Evolutionary conservation across 805 yeast genomes (phyloP).

Genomic region (Spencermartinsiella europaea): DNA sequence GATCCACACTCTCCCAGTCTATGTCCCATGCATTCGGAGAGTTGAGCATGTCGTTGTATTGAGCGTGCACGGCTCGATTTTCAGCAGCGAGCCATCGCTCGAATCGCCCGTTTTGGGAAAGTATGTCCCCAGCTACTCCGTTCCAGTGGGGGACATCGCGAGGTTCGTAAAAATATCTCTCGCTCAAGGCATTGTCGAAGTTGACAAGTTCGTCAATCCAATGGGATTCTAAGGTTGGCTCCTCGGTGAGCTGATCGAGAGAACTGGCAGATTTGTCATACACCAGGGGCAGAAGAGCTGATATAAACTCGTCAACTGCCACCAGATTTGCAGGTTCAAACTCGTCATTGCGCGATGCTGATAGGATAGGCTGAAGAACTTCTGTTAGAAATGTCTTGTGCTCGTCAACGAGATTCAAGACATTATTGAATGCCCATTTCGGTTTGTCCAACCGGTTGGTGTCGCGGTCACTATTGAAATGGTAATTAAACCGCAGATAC

Average conservation of each 20-base stretch:
- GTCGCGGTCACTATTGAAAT: conserved; percentile 51
- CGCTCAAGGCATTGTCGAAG: conserved; percentile 49
- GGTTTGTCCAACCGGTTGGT: conserved; percentile 66
- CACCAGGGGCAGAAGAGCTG: conserved; percentile 44
- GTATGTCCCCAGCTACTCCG: conserved; percentile 37
- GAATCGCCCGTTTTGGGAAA: conserved; percentile 30
- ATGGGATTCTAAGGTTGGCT: conserved; percentile 52
- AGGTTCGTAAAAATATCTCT: conserved; percentile 45
- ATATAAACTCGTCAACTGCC: conserved; percentile 39
- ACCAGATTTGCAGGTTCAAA: conserved; percentile 19
- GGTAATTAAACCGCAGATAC: conserved; percentile 49
- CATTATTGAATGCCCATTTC: conserved; percentile 59
- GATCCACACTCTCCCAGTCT: conserved; percentile 49
- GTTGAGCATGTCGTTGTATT: conserved; percentile 49
- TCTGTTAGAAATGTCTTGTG: conserved; percentile 26
- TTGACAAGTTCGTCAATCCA: conserved; percentile 51
- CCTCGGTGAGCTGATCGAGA: conserved; percentile 24
- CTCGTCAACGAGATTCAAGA: conserved; percentile 32
- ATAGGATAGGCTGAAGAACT: conserved; percentile 22
- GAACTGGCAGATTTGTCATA: conserved; percentile 38
- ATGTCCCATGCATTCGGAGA: conserved; percentile 48
- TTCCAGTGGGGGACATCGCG: conserved; percentile 35
- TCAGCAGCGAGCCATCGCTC: conserved; percentile 53
- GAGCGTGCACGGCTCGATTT: conserved; percentile 36
- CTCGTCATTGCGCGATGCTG: background rate